Evolutionary conservation across 257 asterid species (phyloP), one percentile per base, ranked within the genome.

Genomic region (Jasminum sambac): DNA sequence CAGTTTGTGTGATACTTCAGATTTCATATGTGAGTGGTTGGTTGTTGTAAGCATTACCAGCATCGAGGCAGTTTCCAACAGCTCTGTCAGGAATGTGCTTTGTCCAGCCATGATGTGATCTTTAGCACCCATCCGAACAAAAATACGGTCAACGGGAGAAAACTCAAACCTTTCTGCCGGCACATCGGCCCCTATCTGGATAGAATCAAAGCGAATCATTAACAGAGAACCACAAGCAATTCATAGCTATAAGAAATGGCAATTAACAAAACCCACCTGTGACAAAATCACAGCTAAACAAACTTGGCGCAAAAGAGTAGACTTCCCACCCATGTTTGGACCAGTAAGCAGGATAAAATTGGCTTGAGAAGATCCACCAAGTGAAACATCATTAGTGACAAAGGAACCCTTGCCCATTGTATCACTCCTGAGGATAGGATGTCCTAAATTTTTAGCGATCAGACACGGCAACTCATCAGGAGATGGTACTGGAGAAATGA

Each of bases 301-400:
- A 77, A 91, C 81, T 84, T 95, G 99, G 50, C 99, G 97, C 61
- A 91, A 84, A 80, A 95, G 95, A 30, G 99, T 95, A 63, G 98
- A 95, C 78, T 94, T 94, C 69, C 99, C 99, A 66, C 99, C 99
- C 99, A 95, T 95, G 86, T 95, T 95, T 73, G 99, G 98, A 63
- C 99, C 98, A 63, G 96, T 94, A 63, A 94, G 96, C 76, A 94
- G 90, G 82, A 91, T 84, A 82, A 91, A 91, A 74, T 84, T 79
- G 64, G 98, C 83, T 66, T 83, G 77, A 70, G 74, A 82, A 70
- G 91, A 82, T 77, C 95, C 96, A 50, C 98, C 96, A 64, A 94
- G 89, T 38, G 84, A 76, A 48, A 91, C 82, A 81, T 89, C 92
- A 82, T 94, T 94, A 73, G 96, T 85, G 46, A 94, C 96, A 76